Evolutionary conservation across 352 stramenopile genomes (phyloP).

Genomic region (Phytophthora litchii): DNA sequence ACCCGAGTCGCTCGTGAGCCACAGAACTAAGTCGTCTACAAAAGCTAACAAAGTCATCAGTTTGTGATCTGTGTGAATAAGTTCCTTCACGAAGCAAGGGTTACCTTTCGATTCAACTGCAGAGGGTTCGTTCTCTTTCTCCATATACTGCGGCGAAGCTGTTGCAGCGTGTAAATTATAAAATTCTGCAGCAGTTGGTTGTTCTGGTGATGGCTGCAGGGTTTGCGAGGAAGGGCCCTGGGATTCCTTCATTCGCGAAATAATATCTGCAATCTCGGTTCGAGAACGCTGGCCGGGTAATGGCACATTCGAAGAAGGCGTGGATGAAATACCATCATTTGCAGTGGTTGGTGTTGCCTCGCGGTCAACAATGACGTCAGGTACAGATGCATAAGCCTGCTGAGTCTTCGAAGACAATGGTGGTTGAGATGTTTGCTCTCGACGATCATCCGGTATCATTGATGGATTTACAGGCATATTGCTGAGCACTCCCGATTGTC

Average conservation of each 20-base stretch:
- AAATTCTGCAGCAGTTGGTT: background rate
- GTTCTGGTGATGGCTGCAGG: slow-evolving; percentile 5
- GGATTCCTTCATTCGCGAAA: slow-evolving; percentile 38
- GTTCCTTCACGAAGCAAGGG: background rate
- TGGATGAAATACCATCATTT: background rate
- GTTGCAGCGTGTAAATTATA: background rate
- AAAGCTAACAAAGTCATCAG: slow-evolving; percentile 28
- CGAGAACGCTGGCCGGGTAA: slow-evolving; percentile 6
- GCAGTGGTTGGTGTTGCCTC: background rate
- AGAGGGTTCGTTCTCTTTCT: background rate
- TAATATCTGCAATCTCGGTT: slow-evolving; percentile 24
- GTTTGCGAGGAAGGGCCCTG: slow-evolving; percentile 3
- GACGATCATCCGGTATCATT: background rate
- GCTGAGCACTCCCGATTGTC: background rate
- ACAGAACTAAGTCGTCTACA: slow-evolving; percentile 41
- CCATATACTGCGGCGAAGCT: background rate
- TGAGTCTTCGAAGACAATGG: background rate
- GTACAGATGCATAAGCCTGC: background rate
- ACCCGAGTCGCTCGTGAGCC: slow-evolving; percentile 57
- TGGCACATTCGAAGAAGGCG: background rate
- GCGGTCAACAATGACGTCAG: background rate
- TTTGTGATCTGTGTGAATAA: background rate
- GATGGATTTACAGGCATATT: background rate
- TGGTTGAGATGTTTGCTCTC: slow-evolving; percentile 3
- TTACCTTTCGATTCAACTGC: slow-evolving; percentile 22